A percentile compares a stretch with the other conserved stretches of the same genome.
These are phyloP conservation scores for Myxozyma kluyveri DNA, from an alignment of 805 yeast genomes.

Conservation along the genomic window DNA sequence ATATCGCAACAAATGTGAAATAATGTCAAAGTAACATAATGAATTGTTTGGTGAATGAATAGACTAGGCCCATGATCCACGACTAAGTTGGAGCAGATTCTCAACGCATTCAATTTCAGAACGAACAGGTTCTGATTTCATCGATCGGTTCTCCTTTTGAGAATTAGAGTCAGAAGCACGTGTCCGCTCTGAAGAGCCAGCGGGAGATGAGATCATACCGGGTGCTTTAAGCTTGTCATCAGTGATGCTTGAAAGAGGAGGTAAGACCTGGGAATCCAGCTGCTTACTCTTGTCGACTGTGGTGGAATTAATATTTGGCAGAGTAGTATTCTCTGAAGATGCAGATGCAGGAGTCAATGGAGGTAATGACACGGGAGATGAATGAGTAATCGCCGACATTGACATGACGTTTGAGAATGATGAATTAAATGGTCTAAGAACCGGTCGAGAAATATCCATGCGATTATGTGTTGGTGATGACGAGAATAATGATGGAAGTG, in stretches of 20 bases:
- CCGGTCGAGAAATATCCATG: not conserved
- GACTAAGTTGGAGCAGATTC: conserved; percentile 21
- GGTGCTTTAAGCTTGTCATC: not conserved
- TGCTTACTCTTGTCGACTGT: not conserved
- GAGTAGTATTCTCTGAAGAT: not conserved
- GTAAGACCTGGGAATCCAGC: not conserved
- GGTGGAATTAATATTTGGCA: not conserved
- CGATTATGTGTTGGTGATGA: conserved; percentile 2
- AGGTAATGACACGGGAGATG: not conserved
- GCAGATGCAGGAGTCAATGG: not conserved
- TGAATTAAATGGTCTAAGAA: conserved; percentile 10
- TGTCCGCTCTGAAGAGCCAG: not conserved
- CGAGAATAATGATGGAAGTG: conserved; percentile 2
- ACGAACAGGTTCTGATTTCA: not conserved
- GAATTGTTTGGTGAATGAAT: not conserved
- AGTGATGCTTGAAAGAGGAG: not conserved
- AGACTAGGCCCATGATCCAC: conserved; percentile 22
- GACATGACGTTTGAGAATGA: conserved; percentile 22
- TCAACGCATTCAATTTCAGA: conserved; percentile 25
- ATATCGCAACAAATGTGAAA: no score
- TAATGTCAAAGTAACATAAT: no score
- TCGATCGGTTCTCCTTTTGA: conserved; percentile 9
- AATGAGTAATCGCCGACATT: conserved; percentile 6
- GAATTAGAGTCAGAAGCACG: not conserved
- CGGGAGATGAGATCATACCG: not conserved